Conservation (phyloP, 1,284 basidiomycete species). For the Cryptococcus sp. region DNA sequence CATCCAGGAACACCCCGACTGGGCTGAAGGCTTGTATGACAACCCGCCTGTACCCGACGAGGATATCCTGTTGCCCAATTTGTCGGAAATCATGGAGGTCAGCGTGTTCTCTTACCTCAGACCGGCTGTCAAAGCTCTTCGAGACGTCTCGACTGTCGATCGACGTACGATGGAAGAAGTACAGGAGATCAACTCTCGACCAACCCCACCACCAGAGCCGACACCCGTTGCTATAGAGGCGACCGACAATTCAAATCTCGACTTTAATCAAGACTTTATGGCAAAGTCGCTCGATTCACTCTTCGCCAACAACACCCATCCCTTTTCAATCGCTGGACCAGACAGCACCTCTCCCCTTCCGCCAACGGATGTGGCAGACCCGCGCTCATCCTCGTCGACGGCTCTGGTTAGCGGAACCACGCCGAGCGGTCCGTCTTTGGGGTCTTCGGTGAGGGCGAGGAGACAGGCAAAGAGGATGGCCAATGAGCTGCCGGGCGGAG, state of each 20-base stretch:
- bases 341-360: too few species aligned
- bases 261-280: slow-evolving; percentile 2
- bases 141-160: slow-evolving; percentile 12
- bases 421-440: slow-evolving; percentile 12
- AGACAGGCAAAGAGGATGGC: slow-evolving; percentile 32
- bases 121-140: slow-evolving; percentile 17
- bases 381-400: too few species aligned
- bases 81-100: slow-evolving; percentile 31
- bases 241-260: background rate
- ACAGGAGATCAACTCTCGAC: slow-evolving; percentile 19
- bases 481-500: slow-evolving; percentile 34
- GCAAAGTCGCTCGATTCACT: background rate
- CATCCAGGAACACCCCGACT: slow-evolving; percentile 33
- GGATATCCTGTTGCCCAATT: slow-evolving; percentile 23
- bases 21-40: slow-evolving; percentile 41
- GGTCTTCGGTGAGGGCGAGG: slow-evolving; percentile 32
- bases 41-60: slow-evolving; percentile 39
- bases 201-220: background rate
- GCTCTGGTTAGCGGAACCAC: too few species aligned
- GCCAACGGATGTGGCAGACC: too few species aligned
- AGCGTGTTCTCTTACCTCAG: slow-evolving; percentile 23
- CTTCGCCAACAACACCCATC: slow-evolving; percentile 7
- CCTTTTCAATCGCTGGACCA: background rate
- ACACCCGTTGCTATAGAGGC: too few species aligned
- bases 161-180: slow-evolving; percentile 23